Conservation (phyloP, 495 filamentous ascomycete species). For the Penicillium pulvis region DNA sequence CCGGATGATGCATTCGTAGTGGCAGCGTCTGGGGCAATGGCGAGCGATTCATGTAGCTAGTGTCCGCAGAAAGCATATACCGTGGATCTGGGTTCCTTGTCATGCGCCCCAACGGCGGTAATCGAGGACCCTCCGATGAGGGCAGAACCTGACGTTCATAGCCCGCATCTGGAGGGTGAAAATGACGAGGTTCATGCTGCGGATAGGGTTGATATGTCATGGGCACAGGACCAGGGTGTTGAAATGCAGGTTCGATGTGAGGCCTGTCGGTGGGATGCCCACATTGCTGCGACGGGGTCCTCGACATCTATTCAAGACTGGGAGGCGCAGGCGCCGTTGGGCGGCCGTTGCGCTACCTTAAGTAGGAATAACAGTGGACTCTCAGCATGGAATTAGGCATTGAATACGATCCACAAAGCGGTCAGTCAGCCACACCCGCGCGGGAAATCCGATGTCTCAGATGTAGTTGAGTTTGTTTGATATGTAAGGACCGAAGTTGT, state of each 20-base stretch:
- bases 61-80: constrained; percentile 31
- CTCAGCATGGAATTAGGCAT: constrained; percentile 19
- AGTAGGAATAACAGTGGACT: background rate
- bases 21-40: constrained; percentile 27
- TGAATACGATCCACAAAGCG: constrained; percentile 21
- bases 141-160: constrained; percentile 24
- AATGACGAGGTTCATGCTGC: constrained; percentile 28
- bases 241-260: constrained; percentile 15
- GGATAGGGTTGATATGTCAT: constrained; percentile 21
- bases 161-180: constrained; percentile 11
- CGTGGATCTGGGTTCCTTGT: constrained; percentile 28
- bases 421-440: constrained; percentile 23
- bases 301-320: constrained; percentile 27
- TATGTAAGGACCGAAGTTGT: constrained; percentile 6
- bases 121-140: constrained; percentile 16
- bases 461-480: constrained; percentile 13
- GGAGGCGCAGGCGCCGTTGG: constrained; percentile 14
- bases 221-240: constrained; percentile 12
- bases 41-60: constrained; percentile 21
- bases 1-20: constrained; percentile 19
- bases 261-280: constrained; percentile 24
- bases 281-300: constrained; percentile 27
- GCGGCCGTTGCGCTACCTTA: constrained; percentile 20
- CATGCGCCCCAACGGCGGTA: constrained; percentile 21
- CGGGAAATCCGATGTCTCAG: constrained; percentile 17